These are phyloP conservation scores for Mucor racemosus DNA, from an alignment of 371 early-diverging fungal genomes.

Conservation along the genomic window DNA sequence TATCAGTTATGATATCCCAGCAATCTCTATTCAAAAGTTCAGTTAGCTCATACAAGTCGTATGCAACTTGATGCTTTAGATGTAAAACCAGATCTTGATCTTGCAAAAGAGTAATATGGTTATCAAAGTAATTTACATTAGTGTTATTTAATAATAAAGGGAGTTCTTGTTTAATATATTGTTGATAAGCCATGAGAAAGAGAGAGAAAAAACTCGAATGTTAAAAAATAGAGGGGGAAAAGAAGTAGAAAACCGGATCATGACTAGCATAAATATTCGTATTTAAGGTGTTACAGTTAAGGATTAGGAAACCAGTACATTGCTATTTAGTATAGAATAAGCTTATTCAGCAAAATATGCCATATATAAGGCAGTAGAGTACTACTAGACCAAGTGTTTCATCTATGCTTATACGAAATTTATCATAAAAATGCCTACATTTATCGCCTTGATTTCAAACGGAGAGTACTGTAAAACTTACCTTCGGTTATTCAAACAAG, in stretches of 20 bases:
- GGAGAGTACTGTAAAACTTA: no score
- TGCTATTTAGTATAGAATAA: not conserved
- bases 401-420: no score
- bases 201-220: not conserved
- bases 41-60: not conserved
- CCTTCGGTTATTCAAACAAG: slow-evolving; percentile 1
- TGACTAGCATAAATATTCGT: not conserved
- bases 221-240: not conserved
- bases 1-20: not conserved
- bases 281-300: not conserved
- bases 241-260: not conserved
- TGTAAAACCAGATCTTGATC: not conserved
- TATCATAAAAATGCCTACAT: no score
- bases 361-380: no score
- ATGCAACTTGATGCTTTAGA: not conserved
- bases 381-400: no score
- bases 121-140: not conserved
- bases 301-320: not conserved
- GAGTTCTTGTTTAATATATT: not conserved
- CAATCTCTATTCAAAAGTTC: not conserved
- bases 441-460: no score
- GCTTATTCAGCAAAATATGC: not conserved
- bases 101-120: not conserved
- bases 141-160: not conserved
- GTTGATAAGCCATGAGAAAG: not conserved